Conservation (phyloP, 768 basidiomycete species). For the Amanita pseudoporphyria region DNA sequence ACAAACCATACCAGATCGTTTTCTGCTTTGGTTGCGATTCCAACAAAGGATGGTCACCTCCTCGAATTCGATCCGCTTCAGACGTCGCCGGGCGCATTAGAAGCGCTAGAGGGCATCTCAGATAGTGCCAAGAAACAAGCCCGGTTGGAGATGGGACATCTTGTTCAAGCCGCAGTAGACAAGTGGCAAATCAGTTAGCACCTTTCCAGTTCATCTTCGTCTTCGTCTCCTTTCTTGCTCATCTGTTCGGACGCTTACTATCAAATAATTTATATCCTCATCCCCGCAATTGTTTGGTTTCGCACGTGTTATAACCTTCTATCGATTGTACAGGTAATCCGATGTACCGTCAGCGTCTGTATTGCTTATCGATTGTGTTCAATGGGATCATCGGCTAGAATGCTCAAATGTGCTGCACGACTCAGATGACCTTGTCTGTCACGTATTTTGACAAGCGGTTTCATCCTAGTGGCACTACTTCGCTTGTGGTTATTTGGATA, state of each 20-base stretch:
- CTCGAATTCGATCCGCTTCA: constrained; percentile 79
- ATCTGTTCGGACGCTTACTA: constrained; percentile 9
- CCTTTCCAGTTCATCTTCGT: neutral
- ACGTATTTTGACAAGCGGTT: constrained; percentile 51
- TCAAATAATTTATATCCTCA: constrained; percentile 7
- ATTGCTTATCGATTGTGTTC: constrained; percentile 1
- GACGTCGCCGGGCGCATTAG: constrained; percentile 61
- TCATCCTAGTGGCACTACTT: constrained; percentile 15
- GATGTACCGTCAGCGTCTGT: constrained; percentile 2
- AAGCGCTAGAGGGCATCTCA: constrained; percentile 69
- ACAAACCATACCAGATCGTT: constrained; percentile 25
- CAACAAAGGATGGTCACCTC: constrained; percentile 72
- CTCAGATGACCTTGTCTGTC: constrained; percentile 47
- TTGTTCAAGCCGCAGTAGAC: constrained; percentile 64
- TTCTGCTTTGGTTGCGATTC: constrained; percentile 65
- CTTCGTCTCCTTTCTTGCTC: neutral
- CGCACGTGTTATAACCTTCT: neutral
- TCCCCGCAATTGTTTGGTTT: constrained; percentile 5
- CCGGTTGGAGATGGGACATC: constrained; percentile 60
- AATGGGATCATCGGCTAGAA: constrained; percentile 12
- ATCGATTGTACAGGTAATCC: constrained; percentile 3
- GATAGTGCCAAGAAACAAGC: constrained; percentile 80
- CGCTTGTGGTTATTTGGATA: constrained; percentile 15
- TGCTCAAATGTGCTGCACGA: constrained; percentile 38
- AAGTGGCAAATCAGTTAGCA: constrained; percentile 58